Conservation (phyloP, 2,329 filamentous ascomycete genomes). For the Xylaria sp. region DNA sequence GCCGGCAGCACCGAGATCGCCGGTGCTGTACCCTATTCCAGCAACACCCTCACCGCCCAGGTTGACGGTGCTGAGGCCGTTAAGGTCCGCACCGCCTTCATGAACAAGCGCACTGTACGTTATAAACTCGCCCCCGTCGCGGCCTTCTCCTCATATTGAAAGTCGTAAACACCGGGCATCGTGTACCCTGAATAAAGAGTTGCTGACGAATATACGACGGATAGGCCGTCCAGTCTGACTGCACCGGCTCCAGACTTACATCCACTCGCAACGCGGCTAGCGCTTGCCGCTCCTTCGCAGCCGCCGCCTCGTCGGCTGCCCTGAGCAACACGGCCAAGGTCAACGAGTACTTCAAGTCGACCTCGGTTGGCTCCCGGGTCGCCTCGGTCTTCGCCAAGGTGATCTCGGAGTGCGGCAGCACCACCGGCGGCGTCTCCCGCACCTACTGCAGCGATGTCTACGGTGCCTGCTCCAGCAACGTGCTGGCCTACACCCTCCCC, state of each 20-base stretch:
- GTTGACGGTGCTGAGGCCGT: conserved; percentile 63
- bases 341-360: conserved; percentile 67
- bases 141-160: background rate
- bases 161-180: background rate
- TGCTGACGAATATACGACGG: conserved; percentile 1
- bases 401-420: conserved; percentile 60
- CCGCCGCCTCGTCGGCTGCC: conserved; percentile 55
- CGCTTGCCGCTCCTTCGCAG: conserved; percentile 60
- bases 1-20: conserved; percentile 57
- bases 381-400: conserved; percentile 50
- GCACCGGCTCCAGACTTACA: conserved; percentile 53
- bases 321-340: conserved; percentile 67
- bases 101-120: conserved; percentile 54
- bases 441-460: conserved; percentile 67
- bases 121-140: background rate
- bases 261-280: conserved; percentile 56
- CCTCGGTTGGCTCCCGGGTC: conserved; percentile 45
- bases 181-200: background rate
- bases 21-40: conserved; percentile 61
- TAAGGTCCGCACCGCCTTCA: conserved; percentile 53
- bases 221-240: conserved; percentile 55
- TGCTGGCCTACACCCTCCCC: conserved; percentile 67
- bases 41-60: conserved; percentile 62
- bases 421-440: conserved; percentile 52
- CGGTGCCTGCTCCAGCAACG: conserved; percentile 54